Percentiles rank a stretch among this genome's conserved stretches.
These are phyloP conservation scores for Scytalidium lignicola DNA, from an alignment of 2,329 filamentous ascomycete genomes.

Conservation along the genomic window DNA sequence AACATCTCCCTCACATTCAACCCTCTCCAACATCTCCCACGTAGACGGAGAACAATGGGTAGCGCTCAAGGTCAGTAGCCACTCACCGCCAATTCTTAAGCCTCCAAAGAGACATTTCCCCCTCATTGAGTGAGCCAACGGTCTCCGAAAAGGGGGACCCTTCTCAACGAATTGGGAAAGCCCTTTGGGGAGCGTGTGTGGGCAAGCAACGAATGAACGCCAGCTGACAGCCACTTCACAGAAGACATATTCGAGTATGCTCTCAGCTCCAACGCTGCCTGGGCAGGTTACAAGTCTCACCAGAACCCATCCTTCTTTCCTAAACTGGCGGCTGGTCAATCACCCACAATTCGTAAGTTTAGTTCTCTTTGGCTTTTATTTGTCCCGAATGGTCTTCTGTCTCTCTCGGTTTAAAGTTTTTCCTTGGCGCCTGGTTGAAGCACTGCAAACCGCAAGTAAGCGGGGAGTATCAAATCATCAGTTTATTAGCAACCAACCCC, in stretches of 20 bases:
- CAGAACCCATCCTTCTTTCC: constrained; percentile 68
- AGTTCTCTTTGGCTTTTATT: too few species aligned
- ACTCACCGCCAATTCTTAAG: neutral
- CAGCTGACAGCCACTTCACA: constrained; percentile 13
- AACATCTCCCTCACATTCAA: neutral
- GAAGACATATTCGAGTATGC: constrained; percentile 58
- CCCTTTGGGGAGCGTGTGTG: neutral
- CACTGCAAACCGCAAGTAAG: neutral
- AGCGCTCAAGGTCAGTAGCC: neutral
- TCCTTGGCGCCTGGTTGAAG: too few species aligned
- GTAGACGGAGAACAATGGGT: neutral
- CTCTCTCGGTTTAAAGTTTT: neutral
- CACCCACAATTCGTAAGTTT: constrained; percentile 53
- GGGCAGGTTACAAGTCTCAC: constrained; percentile 59
- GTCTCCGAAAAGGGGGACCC: constrained; percentile 1
- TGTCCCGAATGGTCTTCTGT: constrained; percentile 1
- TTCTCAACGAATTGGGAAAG: neutral
- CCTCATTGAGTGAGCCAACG: constrained; percentile 6
- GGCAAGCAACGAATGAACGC: neutral
- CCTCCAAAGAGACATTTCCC: neutral
- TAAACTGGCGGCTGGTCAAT: constrained; percentile 61
- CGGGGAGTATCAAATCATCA: too few species aligned
- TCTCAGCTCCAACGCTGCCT: constrained; percentile 64
- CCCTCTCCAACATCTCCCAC: neutral
- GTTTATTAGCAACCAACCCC: too few species aligned